Base-by-base conservation (phyloP, 768 basidiomycete species). In the Crucibulum laeve region DNA sequence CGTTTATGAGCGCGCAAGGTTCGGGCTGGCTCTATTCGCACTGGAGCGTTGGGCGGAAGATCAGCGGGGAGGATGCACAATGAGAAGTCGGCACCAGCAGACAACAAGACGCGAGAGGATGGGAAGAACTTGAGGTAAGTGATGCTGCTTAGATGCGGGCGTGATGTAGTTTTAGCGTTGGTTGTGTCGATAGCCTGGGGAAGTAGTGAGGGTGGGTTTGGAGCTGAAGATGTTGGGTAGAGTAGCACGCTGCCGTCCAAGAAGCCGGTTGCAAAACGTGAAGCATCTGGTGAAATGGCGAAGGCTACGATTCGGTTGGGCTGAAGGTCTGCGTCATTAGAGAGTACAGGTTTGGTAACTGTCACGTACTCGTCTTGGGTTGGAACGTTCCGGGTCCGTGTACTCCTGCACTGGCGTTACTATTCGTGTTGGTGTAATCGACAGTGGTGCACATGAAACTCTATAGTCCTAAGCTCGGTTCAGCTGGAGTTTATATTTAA, bases 101-200 rank as follows among this genome's bases (percentile, higher is more conserved):
- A 78, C 7, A 93, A 71, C 1, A 90, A 66, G 13, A 90, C 87
- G 30, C 80, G 69, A 8, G 77, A 82, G 0, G 82, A 86, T 1
- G 84, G 84, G 61, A 87, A 84, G 68, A 83, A 84, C 33, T 67
- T 70, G 21, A 84, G 60, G 17, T 72, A 70, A 2, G 75, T 74
- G n/a, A 79, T 67, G 1, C 73, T 71, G 60, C 76, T 80, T 15
- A 76, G 60, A 51, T 83, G 79, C 1, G 71, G 61, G 44, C 62
- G 63, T 19, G 69, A 64, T 17, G 58, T 63, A 17, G 57, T 53
- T 35, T 60, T 64, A 30, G 50, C 42, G 18, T 63, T 61, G 7
- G 56, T 61, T 30, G 56, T 47, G 23, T 62, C 58, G 22, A 65
- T 46, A 19, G 43, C 43, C 44, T 55, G 38, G 44, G 49, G 46